Evolutionary conservation across 2,329 filamentous ascomycete genomes (phyloP), one percentile per base, ranked within the genome.

Genomic region (Emmonsiellopsis sp.): DNA sequence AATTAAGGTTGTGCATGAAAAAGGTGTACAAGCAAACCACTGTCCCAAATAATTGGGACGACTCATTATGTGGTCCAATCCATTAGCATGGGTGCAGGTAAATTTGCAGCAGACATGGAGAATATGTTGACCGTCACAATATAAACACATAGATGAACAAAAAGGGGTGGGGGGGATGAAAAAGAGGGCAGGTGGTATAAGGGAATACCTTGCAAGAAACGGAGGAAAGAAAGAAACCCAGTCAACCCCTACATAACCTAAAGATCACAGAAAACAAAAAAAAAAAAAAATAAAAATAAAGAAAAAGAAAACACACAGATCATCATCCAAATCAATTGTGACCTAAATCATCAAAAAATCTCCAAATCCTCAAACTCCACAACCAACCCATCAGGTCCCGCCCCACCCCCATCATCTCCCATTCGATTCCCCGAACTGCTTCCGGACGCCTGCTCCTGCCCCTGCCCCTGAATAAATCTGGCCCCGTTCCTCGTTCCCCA

Each of bases 321-420:
- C 27, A 10, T 62, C n/a, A 51, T 11, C 14, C 6, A 3, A 34
- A 13, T 14, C 39, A 27, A 13, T 14, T 31, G 5, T 27, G 21
- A 27, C 21, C 21, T 27, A 27, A 1, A 27, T 14, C 9, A 32
- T 61, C 67, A 76, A 59, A 74, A 74, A 42, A 77, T 76, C 59
- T 77, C 74, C 61, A 77, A 56, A 61, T 76, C 74, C 60, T 77
- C 74, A 63, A 77, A 77, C 59, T 77, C 74, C 42, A 76, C 74
- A 40, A 75, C 67, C 60, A 77, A 61, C 40, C 68, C 68, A 56
- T 75, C 68, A 11, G 56, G 53, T 31, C 59, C 61, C 53, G 60
- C 62, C 32, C 62, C 63, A 49, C 60, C 58, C 34, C 42, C 33
- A 32, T 9, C 42, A 17, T 46, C 42, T 33, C 17, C 42, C 40